Evolutionary conservation across 345 rosid genomes (phyloP).

Genomic region (Sisymbrium irio): DNA sequence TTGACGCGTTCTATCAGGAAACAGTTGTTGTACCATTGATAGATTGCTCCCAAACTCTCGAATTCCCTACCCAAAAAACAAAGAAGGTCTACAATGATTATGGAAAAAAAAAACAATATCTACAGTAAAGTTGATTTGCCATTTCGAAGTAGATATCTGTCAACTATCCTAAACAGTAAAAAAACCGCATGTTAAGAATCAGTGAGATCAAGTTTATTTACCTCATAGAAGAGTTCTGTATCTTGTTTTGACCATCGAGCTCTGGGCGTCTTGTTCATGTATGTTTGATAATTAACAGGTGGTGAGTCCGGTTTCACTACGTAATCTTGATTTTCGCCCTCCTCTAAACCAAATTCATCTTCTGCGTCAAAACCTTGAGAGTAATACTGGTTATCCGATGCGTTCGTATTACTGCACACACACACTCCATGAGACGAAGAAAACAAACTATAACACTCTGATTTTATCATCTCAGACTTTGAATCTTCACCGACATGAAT

Average conservation of each 20-base stretch:
- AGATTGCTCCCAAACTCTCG: slow-evolving; percentile 79
- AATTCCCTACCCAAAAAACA: slow-evolving; percentile 44
- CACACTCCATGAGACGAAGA: background rate
- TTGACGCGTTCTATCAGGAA: slow-evolving; percentile 62
- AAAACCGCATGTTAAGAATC: background rate
- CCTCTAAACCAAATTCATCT: slow-evolving; percentile 34
- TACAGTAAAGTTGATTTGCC: background rate
- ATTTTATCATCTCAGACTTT: background rate
- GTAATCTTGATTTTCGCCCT: slow-evolving; percentile 19
- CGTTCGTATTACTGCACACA: slow-evolving; percentile 40
- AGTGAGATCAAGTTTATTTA: slow-evolving; percentile 11
- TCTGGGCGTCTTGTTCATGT: slow-evolving; percentile 59
- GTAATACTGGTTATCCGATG: slow-evolving; percentile 39
- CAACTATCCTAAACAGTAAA: background rate
- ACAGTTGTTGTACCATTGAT: slow-evolving; percentile 67
- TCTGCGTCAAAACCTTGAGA: slow-evolving; percentile 38
- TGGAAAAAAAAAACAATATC: background rate
- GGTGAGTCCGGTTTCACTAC: slow-evolving; percentile 26
- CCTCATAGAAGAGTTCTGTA: slow-evolving; percentile 81
- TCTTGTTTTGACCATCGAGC: slow-evolving; percentile 80
- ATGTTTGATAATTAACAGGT: slow-evolving; percentile 63
- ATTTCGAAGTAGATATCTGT: background rate
- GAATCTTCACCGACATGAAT: background rate
- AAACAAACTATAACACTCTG: background rate
- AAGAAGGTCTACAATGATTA: background rate